Conservation (phyloP, 192 early-diverging fungal genomes). For the Linnemannia schmuckeri region DNA sequence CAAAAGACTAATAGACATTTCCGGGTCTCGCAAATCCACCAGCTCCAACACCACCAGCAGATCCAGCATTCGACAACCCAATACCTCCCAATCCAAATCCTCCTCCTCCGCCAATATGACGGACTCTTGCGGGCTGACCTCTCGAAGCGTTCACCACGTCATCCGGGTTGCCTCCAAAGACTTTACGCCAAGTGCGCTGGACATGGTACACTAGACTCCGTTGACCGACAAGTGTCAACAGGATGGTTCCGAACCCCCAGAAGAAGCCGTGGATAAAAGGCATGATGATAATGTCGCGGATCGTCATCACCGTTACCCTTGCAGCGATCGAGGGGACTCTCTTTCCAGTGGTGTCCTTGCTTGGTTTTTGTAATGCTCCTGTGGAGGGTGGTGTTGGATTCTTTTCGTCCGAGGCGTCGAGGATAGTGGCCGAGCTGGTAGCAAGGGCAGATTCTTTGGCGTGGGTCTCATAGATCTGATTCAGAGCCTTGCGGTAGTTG, state of each 20-base stretch:
- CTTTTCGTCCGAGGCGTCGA: constrained; percentile 1
- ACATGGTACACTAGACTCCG: constrained; percentile 33
- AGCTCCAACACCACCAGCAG: neutral
- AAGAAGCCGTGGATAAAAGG: constrained; percentile 55
- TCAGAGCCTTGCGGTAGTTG: constrained; percentile 48
- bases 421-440: neutral
- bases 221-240: constrained; percentile 37
- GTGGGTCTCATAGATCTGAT: constrained; percentile 42
- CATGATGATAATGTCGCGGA: constrained; percentile 53
- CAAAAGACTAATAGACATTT: neutral
- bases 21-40: constrained; percentile 20
- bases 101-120: neutral
- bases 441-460: constrained; percentile 26
- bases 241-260: constrained; percentile 48
- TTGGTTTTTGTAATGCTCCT: constrained; percentile 3
- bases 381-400: neutral
- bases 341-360: neutral
- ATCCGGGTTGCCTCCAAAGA: constrained; percentile 24
- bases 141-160: neutral
- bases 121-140: constrained; percentile 40
- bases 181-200: constrained; percentile 7
- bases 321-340: constrained; percentile 30
- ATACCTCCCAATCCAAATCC: constrained; percentile 16
- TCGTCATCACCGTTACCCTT: constrained; percentile 40
- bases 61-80: constrained; percentile 24